Evolutionary conservation across 2,329 filamentous ascomycete genomes (phyloP), one percentile per base, ranked within the genome.

Genomic region (Fonsecaea monophora): DNA sequence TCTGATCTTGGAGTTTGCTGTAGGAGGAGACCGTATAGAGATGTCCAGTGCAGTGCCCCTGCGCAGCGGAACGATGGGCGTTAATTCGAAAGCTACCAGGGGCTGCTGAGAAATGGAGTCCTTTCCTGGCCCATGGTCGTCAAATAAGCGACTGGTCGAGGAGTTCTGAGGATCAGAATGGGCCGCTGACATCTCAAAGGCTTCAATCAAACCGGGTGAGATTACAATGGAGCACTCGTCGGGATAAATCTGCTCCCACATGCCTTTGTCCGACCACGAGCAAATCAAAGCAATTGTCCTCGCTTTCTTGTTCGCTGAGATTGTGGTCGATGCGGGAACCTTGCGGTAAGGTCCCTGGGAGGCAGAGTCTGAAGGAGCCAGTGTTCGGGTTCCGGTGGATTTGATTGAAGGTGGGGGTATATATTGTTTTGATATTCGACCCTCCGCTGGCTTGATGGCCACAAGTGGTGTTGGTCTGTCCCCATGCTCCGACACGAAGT

Each of bases 41-140:
- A 99, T 92, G 77, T 99, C 95, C 37, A 99, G 87, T 3, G 91
- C 92, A 25, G 93, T 99, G 73, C 94, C 95, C 74, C 94, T 90
- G 69, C 94, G 88, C 68, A 98, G 89, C 72, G 94, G 90, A 7
- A 98, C 94, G 42, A 97, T 83, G 0, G 95, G 95, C 0, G 94
- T 98, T 50, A 99, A 87, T 75, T 97, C 92, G 38, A 97, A 86
- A 5, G 90, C 91, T 67, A 89, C 78, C 37, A 89, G 78, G 37
- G 87, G 87, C 64, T 82, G 81, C 70, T 75, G 73, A 70, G 70
- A 59, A 2, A 74, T 72, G 66, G 77, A 70, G 55, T 74, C 72
- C 12, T 37, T 60, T 54, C 54, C 53, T 7, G 63, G 66, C 13
- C 71, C 63, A 2, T 79, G 76, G 56, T 76, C 74, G 21, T 75